Base-by-base conservation (phyloP, 257 asterid species). In the Solanum chilense region DNA sequence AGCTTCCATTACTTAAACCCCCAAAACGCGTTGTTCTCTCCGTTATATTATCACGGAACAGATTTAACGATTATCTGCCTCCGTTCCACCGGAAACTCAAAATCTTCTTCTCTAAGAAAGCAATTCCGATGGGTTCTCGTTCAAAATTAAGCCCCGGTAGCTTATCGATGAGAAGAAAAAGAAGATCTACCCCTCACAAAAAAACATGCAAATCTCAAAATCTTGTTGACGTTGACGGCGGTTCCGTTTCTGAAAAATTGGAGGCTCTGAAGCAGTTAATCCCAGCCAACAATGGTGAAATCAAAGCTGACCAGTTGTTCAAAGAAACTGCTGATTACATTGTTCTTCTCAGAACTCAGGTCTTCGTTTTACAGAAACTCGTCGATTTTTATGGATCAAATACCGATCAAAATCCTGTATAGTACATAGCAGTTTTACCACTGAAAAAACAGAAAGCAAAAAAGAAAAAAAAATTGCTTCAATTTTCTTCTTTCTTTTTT, bases 271-370 rank as follows among this genome's bases (percentile, higher is more conserved):
- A 92, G 71, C 92, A 86, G 85, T 97, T 95, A 56, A 88, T 95
- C 41, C 97, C 98, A 0, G 89, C 91, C 11, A 89, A 91, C 49
- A 85, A 84, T 10, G 87, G 84, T 0, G 93, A 88, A 11, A 85
- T 87, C 47, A 94, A 93, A 77, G 81, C 93, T 6, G 99, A 93
- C 31, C 92, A 93, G 86, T 88, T 96, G 73, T 96, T 94, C 29
- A 91, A 91, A 82, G 97, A 96, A 87, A 94, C 99, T 7, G 95
- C 98, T 41, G 91, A 93, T 85, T 94, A 95, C 95, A 96, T 96
- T 90, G 93, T 92, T 16, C 95, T 90, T 44, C 91, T 94, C 70
- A 90, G 90, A 88, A 89, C 95, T n/a, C 98, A 94, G 93, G 95
- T 96, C 86, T 86, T 91, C 52, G 91, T 95, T 86, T 80, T 96